phyloP scores from a whole-genome alignment of 148 eudicot species.

The Rhododendron ferrugineum region DNA sequence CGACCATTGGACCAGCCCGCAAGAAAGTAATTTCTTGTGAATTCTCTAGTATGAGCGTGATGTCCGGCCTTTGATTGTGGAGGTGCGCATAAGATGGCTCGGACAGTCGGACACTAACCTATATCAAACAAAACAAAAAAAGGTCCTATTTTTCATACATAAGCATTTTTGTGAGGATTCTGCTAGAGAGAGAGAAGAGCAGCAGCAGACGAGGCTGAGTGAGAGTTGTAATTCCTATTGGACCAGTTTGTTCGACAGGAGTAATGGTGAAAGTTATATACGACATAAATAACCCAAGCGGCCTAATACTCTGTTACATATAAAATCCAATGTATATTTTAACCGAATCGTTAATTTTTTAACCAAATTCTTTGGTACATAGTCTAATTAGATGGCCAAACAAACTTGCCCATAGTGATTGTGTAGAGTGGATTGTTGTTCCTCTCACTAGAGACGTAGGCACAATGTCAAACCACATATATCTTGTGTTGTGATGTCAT shows the following conservation, averaged over 20 bases:
- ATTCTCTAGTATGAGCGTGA: too few species aligned
- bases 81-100: too few species aligned
- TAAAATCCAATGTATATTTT: too few species aligned
- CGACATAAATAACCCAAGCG: not conserved
- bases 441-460: not conserved
- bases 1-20: too few species aligned
- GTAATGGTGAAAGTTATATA: not conserved
- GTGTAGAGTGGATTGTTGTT: not conserved
- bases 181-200: too few species aligned
- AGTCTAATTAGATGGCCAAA: not conserved
- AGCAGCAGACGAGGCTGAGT: not conserved
- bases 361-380: not conserved
- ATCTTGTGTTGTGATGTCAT: not conserved
- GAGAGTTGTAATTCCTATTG: not conserved
- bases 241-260: not conserved
- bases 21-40: not conserved
- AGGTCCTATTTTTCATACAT: too few species aligned
- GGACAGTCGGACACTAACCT: too few species aligned
- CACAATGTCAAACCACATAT: not conserved
- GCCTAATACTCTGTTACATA: not conserved
- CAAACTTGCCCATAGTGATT: not conserved
- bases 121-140: too few species aligned
- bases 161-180: too few species aligned
- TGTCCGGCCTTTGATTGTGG: too few species aligned
- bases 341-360: not conserved